Evolutionary conservation across 2,329 filamentous ascomycete species (phyloP), one percentile per base, ranked within the genome.

Genomic region (Phialemonium atrogriseum): DNA sequence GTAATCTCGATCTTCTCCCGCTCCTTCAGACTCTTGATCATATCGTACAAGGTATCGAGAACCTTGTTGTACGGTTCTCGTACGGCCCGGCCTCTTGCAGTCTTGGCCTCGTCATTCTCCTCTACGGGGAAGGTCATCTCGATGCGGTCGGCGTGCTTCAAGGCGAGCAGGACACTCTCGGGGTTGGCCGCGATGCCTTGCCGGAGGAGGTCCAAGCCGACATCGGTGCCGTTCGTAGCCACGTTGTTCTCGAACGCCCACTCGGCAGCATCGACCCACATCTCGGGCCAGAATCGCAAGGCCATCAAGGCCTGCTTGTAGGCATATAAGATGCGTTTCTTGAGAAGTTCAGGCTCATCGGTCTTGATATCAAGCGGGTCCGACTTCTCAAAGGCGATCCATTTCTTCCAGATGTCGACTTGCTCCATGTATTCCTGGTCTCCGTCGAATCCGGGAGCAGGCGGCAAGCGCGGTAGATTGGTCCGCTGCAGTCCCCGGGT

Each of bases 231-330:
- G 21, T 86, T 80, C 26, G 76, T 62, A 8, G 58, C 51, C 44
- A 88, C 62, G 26, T 74, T 74, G 46, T 91, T 87, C 33, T 81
- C 73, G 48, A 87, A 87, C 55, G 85, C 94, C 76, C 89, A 96
- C 43, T 94, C 84, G 1, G 88, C 84, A 8, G 87, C 89, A 38
- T 95, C 87, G 30, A 87, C 88, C 91, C 91, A 98, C 45, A 95
- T 79, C 52, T 94, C 84, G 4, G 91, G 88, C 75, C 89, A 91
- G 58, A 96, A 98, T 30, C 88, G 79, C 34, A 98, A 64, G 4
- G 87, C 81, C 83, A 95, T 94, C 27, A 94, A 63, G 5, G 89
- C 86, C 54, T 95, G 89, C 54, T 87, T 91, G 66, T 94, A 96
- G 41, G 85, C 81, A 55, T 93, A 94, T 7, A 95, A 58, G 24